These are phyloP conservation scores for Lentinus brumalis DNA, from an alignment of 768 basidiomycete species.

Conservation along the genomic window DNA sequence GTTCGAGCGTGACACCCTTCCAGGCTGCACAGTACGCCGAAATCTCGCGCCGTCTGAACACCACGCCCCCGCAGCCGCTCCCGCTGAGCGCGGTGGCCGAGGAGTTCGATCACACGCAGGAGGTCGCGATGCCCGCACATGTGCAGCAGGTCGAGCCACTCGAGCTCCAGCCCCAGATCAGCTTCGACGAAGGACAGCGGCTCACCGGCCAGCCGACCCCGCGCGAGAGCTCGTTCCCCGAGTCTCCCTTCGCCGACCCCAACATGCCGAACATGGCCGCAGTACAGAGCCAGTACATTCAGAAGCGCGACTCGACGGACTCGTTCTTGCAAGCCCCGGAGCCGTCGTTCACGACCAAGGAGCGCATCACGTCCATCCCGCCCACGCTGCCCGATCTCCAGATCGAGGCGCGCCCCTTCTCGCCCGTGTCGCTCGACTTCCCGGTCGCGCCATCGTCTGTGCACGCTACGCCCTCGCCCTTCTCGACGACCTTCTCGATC, in stretches of 20 bases:
- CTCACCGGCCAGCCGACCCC: constrained; percentile 9
- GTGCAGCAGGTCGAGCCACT: constrained; percentile 11
- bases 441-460: constrained; percentile 18
- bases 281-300: constrained; percentile 17
- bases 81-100: constrained; percentile 26
- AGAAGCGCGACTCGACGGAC: constrained; percentile 16
- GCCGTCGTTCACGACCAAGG: constrained; percentile 34
- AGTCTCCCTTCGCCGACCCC: constrained; percentile 34
- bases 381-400: constrained; percentile 57
- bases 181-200: constrained; percentile 11
- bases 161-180: constrained; percentile 13
- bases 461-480: constrained; percentile 28
- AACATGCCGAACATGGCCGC: constrained; percentile 12
- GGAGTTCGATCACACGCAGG: constrained; percentile 14
- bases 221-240: constrained; percentile 17
- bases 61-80: constrained; percentile 26
- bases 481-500: constrained; percentile 22
- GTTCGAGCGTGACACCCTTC: constrained; percentile 73
- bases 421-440: constrained; percentile 35
- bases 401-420: constrained; percentile 46
- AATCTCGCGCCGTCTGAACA: constrained; percentile 59
- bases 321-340: constrained; percentile 30
- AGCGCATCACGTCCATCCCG: constrained; percentile 51
- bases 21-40: constrained; percentile 77
- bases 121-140: neutral